Evolutionary conservation across 2,329 filamentous ascomycete species (phyloP).

Genomic region (Xylaria sp.): DNA sequence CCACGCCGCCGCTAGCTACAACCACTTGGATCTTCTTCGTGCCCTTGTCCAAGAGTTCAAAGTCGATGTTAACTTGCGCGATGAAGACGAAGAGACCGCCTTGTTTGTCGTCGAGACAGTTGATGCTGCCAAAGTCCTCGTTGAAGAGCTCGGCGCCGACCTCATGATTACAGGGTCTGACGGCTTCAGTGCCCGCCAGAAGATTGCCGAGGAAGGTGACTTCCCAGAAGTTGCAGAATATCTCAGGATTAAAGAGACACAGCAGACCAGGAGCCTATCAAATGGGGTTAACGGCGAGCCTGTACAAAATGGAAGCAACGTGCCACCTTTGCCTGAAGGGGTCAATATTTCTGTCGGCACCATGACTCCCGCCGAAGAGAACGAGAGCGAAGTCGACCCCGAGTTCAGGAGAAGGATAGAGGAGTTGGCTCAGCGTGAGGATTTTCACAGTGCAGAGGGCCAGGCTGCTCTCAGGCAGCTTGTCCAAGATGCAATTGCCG

Average conservation of each 20-base stretch:
- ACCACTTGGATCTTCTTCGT: constrained; percentile 82
- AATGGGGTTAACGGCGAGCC: constrained; percentile 46
- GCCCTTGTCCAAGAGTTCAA: constrained; percentile 79
- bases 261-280: constrained; percentile 44
- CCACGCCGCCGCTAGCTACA: constrained; percentile 93
- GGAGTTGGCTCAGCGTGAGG: constrained; percentile 82
- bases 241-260: constrained; percentile 58
- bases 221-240: constrained; percentile 81
- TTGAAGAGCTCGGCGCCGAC: constrained; percentile 85
- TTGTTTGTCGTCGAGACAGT: constrained; percentile 89
- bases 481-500: constrained; percentile 81
- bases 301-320: constrained; percentile 49
- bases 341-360: constrained; percentile 82
- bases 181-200: constrained; percentile 82
- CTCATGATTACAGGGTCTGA: constrained; percentile 73
- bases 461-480: constrained; percentile 82
- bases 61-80: constrained; percentile 82
- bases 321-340: constrained; percentile 77
- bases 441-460: constrained; percentile 83
- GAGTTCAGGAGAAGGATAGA: constrained; percentile 89
- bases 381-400: constrained; percentile 75
- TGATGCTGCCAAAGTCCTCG: constrained; percentile 79
- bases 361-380: constrained; percentile 71
- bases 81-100: constrained; percentile 95
- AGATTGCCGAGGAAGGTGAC: constrained; percentile 81